Evolutionary conservation across 306 rosid species (phyloP).

Genomic region (Quercus suber): DNA sequence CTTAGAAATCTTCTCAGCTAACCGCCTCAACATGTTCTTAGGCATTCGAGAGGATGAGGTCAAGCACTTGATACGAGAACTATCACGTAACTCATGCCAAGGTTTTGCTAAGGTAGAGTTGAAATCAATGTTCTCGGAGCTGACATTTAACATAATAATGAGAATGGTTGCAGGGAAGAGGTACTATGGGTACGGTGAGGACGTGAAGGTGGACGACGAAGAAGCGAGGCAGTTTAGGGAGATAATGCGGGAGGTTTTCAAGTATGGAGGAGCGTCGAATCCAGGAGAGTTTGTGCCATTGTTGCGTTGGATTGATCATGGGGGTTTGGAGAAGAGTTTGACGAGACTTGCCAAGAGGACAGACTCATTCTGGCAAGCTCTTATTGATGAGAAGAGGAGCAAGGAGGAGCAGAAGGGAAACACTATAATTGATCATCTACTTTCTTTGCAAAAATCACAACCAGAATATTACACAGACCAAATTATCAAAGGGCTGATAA

Average conservation of each 20-base stretch:
- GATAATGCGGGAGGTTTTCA: conserved; percentile 15
- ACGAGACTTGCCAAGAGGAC: conserved; percentile 19
- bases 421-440: too few species aligned
- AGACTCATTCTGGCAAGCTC: conserved; percentile 24
- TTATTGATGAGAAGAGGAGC: conserved; percentile 18
- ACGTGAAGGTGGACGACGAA: conserved; percentile 17
- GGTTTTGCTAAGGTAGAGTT: conserved; percentile 37
- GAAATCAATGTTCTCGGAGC: conserved; percentile 27
- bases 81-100: not conserved
- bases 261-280: conserved; percentile 20
- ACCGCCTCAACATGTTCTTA: conserved; percentile 20
- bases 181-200: conserved; percentile 36
- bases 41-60: conserved; percentile 45
- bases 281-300: conserved; percentile 44
- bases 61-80: conserved; percentile 29
- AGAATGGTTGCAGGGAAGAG: conserved; percentile 74
- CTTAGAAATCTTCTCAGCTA: conserved; percentile 50
- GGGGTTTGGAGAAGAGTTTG: conserved; percentile 11
- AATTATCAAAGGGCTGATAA: too few species aligned
- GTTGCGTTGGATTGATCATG: conserved; percentile 34
- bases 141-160: conserved; percentile 58
- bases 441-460: too few species aligned
- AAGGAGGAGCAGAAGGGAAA: not conserved
- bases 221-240: conserved; percentile 48
- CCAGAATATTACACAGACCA: too few species aligned